Evolutionary conservation across 129 eudicot species (phyloP), one percentile per base, ranked within the genome.

Genomic region (Flaveria bidentis): DNA sequence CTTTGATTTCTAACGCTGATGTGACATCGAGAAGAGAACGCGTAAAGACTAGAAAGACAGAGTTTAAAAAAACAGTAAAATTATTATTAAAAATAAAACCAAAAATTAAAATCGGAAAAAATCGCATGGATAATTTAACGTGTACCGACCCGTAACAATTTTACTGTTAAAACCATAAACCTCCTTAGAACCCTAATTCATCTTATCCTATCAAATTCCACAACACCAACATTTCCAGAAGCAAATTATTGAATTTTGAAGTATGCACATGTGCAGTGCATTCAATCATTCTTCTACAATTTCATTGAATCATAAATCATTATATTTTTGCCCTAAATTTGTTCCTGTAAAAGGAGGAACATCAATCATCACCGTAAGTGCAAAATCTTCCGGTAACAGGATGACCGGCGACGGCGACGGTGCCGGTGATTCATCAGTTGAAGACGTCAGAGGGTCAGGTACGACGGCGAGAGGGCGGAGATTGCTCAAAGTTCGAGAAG

Each of bases 391-490:
- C 9, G 22, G 13, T 26, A 50, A 16, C 49, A 71, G 63, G 44
- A 47, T 7, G 7, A 51, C 62, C 17, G 67, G 18, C 1, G 73
- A 20, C 9, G 80, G 39, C 14, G 67, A 14, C 1, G 73, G 14
- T 4, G 80, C 47, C 9, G 80, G 51, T 1, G 75, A 12, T 58
- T 46, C 76, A 0, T 6, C 14, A 16, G 46, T 33, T 26, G 84
- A 80, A 3, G 84, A 80, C 55, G 80, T 58, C 52, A 80, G 88
- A 84, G 98, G 96, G 17, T 93, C 98, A 5, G 98, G 98, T 53
- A 90, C 97, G 42, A 88, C 86, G 7, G 98, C 98, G 6, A 88
- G 98, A 82, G 97, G 93, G 23, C 80, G 98, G 80, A 88, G 98
- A 71, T 58, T 91, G 81, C 81, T 93, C 17, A 93, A 80, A 71